These are phyloP conservation scores for Margaritispora aquatica DNA, from an alignment of 495 filamentous ascomycete species.

Conservation along the genomic window DNA sequence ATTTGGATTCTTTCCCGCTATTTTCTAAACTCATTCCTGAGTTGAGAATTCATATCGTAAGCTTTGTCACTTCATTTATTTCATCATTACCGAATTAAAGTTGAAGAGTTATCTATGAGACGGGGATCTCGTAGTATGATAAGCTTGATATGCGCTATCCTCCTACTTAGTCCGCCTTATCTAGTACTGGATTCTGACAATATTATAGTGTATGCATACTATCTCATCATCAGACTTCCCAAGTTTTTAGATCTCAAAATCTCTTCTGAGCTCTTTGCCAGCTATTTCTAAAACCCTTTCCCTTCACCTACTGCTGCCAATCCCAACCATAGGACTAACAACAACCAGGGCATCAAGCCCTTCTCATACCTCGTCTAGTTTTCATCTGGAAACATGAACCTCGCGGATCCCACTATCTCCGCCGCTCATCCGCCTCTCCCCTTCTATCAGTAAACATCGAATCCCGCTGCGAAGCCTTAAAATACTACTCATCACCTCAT, in stretches of 20 bases:
- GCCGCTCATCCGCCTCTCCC: not conserved
- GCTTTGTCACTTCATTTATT: not conserved
- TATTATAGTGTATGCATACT: no score
- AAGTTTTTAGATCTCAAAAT: not conserved
- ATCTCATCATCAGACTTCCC: no score
- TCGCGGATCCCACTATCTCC: not conserved
- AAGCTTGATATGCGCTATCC: not conserved
- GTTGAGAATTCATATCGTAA: not conserved
- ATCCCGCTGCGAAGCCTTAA: not conserved
- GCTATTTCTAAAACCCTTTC: not conserved
- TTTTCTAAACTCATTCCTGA: not conserved
- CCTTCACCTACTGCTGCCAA: no score
- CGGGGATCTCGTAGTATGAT: no score
- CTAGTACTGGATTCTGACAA: no score
- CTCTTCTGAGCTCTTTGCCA: not conserved
- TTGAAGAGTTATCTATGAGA: no score
- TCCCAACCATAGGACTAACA: no score
- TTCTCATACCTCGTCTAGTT: slow-evolving; percentile 1
- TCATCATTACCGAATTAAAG: no score
- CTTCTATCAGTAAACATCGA: not conserved
- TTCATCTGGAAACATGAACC: not conserved
- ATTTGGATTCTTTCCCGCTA: not conserved
- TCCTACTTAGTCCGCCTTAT: not conserved
- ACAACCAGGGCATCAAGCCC: not conserved
- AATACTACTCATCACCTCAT: not conserved